A percentile compares a stretch with the other conserved stretches of the same genome.
Evolutionary conservation across 768 basidiomycete genomes (phyloP).

Genomic region (Suillus ampliporus): DNA sequence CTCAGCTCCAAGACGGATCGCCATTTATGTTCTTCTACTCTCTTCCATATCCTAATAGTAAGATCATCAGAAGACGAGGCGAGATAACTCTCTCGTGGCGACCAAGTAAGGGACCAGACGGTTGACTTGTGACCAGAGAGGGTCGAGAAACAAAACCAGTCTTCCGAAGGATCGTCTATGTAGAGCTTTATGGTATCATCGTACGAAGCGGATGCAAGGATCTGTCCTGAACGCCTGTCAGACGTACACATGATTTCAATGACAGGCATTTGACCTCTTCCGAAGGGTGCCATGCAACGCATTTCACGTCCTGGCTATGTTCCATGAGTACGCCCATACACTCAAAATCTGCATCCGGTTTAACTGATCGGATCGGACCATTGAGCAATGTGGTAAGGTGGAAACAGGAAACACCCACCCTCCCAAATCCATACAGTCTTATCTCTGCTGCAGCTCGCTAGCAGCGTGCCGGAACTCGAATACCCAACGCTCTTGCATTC

Average conservation of each 20-base stretch:
- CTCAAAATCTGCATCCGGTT: constrained; percentile 92
- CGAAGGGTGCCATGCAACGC: constrained; percentile 90
- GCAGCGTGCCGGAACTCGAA: constrained; percentile 70
- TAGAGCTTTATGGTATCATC: constrained; percentile 96
- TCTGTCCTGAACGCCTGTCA: constrained; percentile 52
- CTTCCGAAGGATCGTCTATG: constrained; percentile 90
- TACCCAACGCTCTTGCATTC: constrained; percentile 95
- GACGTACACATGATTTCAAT: constrained; percentile 16
- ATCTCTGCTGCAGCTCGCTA: constrained; percentile 96
- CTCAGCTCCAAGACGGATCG: constrained; percentile 62
- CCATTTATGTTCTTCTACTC: constrained; percentile 65
- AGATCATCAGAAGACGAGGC: constrained; percentile 88
- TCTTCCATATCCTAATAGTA: constrained; percentile 86
- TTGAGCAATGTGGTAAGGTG: not conserved
- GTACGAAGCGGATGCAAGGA: constrained; percentile 95
- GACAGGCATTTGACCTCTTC: constrained; percentile 71
- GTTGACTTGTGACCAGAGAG: constrained; percentile 84
- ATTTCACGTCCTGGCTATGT: constrained; percentile 96
- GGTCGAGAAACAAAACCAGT: constrained; percentile 90
- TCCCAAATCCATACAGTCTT: constrained; percentile 99
- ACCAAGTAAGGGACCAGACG: constrained; percentile 90
- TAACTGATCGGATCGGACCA: constrained; percentile 52
- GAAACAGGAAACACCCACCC: constrained; percentile 52
- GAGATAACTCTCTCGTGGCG: constrained; percentile 78
- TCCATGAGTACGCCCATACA: constrained; percentile 97